Conservation (phyloP, 192 early-diverging fungal species). For the Umbelopsis vinacea region DNA sequence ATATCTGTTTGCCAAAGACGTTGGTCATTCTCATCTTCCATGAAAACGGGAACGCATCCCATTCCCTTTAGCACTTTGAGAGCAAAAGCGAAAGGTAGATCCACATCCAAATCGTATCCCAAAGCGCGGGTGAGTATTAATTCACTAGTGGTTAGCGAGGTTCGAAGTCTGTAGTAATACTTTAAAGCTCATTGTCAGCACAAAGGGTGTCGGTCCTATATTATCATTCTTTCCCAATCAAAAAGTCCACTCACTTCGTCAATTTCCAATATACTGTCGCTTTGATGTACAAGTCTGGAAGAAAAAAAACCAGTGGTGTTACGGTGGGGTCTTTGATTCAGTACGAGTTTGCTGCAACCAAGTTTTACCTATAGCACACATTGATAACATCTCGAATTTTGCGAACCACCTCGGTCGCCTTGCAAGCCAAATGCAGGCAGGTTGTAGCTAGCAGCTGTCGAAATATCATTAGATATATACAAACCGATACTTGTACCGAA, state of each 20-base stretch:
- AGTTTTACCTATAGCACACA: constrained; percentile 47
- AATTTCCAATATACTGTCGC: constrained; percentile 31
- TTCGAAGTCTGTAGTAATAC: constrained; percentile 52
- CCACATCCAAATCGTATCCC: constrained; percentile 54
- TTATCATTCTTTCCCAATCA: too few species aligned
- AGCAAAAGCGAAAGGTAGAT: constrained; percentile 52
- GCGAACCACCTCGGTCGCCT: constrained; percentile 55
- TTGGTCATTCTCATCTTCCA: constrained; percentile 1
- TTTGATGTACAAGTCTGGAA: constrained; percentile 38
- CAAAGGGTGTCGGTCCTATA: background rate
- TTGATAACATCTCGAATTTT: constrained; percentile 60
- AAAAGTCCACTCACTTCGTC: constrained; percentile 25
- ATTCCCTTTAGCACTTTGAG: constrained; percentile 56
- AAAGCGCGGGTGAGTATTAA: constrained; percentile 52
- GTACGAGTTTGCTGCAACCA: background rate
- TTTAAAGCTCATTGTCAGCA: constrained; percentile 1
- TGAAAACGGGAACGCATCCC: constrained; percentile 42
- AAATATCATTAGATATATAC: background rate
- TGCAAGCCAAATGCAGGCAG: constrained; percentile 56
- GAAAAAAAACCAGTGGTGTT: background rate
- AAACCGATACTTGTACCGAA: too few species aligned
- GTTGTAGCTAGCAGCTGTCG: constrained; percentile 55
- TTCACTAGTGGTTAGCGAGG: constrained; percentile 54
- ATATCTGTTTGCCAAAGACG: constrained; percentile 11
- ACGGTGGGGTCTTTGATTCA: constrained; percentile 23